phyloP scores from a whole-genome alignment of 495 filamentous ascomycete species.

The Penicillium arizonense region DNA sequence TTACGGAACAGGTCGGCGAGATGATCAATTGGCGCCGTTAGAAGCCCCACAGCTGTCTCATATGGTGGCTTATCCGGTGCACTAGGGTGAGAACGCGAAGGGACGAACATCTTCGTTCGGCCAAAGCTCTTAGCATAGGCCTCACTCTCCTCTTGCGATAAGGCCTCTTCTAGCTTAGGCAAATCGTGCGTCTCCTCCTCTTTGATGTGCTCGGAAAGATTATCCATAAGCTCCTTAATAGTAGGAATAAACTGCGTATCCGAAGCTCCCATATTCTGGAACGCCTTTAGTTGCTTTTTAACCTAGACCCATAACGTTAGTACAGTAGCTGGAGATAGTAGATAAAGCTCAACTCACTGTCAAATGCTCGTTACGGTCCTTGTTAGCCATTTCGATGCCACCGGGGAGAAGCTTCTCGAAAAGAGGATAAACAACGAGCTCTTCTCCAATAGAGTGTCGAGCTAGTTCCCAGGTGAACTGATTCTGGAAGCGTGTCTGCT shows the following conservation, averaged over 20 bases:
- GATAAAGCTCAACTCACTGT: conserved; percentile 25
- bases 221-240: conserved; percentile 50
- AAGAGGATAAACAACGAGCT: conserved; percentile 67
- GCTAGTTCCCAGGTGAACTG: conserved; percentile 72
- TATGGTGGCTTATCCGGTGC: conserved; percentile 36
- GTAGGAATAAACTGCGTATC: conserved; percentile 50
- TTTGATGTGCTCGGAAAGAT: conserved; percentile 56
- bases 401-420: conserved; percentile 57
- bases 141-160: conserved; percentile 38
- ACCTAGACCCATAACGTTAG: conserved; percentile 38
- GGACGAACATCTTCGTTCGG: conserved; percentile 61
- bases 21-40: conserved; percentile 35
- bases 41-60: conserved; percentile 28
- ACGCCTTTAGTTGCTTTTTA: conserved; percentile 59
- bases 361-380: conserved; percentile 60
- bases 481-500: conserved; percentile 57
- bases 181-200: conserved; percentile 61
- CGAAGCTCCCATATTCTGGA: conserved; percentile 53
- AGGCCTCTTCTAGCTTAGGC: conserved; percentile 47
- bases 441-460: conserved; percentile 63
- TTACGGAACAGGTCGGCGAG: conserved; percentile 32
- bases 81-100: conserved; percentile 53
- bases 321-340: not conserved
- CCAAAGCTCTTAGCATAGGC: conserved; percentile 51
- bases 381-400: conserved; percentile 53